These are phyloP conservation scores for Claviceps cyperi DNA, from an alignment of 2,329 filamentous ascomycete species.

Conservation along the genomic window DNA sequence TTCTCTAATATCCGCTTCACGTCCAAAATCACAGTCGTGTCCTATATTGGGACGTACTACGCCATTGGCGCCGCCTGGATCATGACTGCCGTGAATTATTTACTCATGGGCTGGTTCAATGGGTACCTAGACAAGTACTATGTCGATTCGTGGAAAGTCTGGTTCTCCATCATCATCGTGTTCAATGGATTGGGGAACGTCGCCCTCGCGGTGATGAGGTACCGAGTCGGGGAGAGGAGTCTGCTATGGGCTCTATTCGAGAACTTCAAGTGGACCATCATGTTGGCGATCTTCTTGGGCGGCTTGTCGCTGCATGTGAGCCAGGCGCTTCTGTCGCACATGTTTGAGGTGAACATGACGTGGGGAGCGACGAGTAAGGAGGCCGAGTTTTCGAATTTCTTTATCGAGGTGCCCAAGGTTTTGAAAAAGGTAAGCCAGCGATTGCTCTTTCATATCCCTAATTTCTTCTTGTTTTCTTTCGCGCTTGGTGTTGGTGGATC, in stretches of 20 bases:
- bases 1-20: conserved; percentile 59
- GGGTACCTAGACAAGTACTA: conserved; percentile 70
- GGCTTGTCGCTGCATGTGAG: conserved; percentile 69
- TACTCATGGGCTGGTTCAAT: conserved; percentile 62
- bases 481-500: too few relatives aligned
- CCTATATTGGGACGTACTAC: conserved; percentile 70
- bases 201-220: conserved; percentile 57
- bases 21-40: conserved; percentile 61
- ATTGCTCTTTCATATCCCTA: conserved; percentile 5
- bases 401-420: conserved; percentile 69
- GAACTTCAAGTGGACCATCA: conserved; percentile 60
- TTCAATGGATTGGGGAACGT: conserved; percentile 65
- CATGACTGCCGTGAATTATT: conserved; percentile 60
- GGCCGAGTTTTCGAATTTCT: conserved; percentile 68
- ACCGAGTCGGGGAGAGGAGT: conserved; percentile 50
- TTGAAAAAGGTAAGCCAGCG: conserved; percentile 51
- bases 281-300: conserved; percentile 69
- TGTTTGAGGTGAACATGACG: conserved; percentile 74
- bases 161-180: conserved; percentile 67
- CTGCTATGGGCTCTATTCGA: conserved; percentile 43
- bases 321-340: conserved; percentile 65
- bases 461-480: too few relatives aligned
- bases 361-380: conserved; percentile 82
- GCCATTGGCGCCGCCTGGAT: conserved; percentile 65
- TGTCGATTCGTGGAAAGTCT: conserved; percentile 63